Evolutionary conservation across 1,284 basidiomycete species (phyloP).

Genomic region (Leccinum fuscescens): DNA sequence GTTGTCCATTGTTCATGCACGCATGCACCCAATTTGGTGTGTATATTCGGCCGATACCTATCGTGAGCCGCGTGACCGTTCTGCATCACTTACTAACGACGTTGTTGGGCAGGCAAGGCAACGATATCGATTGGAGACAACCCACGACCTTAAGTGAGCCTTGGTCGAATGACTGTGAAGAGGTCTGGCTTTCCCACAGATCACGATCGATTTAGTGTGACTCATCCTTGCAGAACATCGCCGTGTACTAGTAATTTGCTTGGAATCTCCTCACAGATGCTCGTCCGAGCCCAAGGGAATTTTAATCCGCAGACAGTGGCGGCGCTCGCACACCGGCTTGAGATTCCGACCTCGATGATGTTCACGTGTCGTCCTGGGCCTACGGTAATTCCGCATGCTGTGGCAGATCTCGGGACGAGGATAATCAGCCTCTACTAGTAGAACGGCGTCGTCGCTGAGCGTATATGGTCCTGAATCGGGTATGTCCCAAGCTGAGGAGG

Average conservation of each 20-base stretch:
- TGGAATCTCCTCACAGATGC: slow-evolving; percentile 37
- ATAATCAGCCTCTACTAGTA: slow-evolving; percentile 21
- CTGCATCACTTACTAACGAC: neutral
- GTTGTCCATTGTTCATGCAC: slow-evolving; percentile 62
- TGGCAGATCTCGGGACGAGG: slow-evolving; percentile 32
- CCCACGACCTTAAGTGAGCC: slow-evolving; percentile 43
- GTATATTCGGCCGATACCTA: slow-evolving; percentile 24
- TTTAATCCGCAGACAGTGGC: slow-evolving; percentile 41
- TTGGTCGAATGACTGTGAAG: slow-evolving; percentile 61
- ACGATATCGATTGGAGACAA: slow-evolving; percentile 29
- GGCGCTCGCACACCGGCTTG: slow-evolving; percentile 29
- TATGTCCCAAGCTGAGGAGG: too few relatives aligned
- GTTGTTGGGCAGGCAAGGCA: slow-evolving; percentile 30
- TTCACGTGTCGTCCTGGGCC: slow-evolving; percentile 35
- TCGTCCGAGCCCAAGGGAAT: slow-evolving; percentile 38
- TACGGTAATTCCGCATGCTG: slow-evolving; percentile 15
- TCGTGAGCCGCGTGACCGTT: neutral
- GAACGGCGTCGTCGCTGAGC: too few relatives aligned
- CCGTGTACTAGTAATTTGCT: neutral
- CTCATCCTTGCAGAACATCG: neutral
- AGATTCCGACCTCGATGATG: slow-evolving; percentile 33
- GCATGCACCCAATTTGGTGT: slow-evolving; percentile 60
- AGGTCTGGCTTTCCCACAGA: slow-evolving; percentile 61
- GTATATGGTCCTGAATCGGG: too few relatives aligned
- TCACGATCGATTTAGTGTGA: slow-evolving; percentile 55